These are phyloP conservation scores for Aspergillus baeticus DNA, from an alignment of 495 filamentous ascomycete species.

Conservation along the genomic window DNA sequence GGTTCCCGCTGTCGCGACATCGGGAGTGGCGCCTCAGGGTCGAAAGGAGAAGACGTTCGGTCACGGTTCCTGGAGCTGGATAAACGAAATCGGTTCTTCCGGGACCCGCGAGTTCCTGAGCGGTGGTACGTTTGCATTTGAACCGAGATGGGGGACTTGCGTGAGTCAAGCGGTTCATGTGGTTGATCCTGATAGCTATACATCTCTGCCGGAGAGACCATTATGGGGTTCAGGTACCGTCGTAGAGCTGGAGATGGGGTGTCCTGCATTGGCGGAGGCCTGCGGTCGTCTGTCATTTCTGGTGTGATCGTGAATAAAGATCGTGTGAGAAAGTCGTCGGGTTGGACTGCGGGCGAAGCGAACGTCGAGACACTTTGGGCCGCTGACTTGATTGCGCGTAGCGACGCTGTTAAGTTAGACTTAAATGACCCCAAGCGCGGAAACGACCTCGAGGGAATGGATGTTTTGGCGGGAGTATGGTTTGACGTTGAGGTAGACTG, in stretches of 20 bases:
- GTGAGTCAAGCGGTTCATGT: conserved; percentile 29
- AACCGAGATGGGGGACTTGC: conserved; percentile 69
- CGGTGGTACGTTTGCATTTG: conserved; percentile 80
- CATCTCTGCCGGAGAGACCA: conserved; percentile 64
- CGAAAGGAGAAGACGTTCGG: conserved; percentile 40
- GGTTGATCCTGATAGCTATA: conserved; percentile 53
- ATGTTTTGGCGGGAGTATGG: conserved; percentile 20
- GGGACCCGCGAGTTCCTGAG: conserved; percentile 32
- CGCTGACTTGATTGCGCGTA: conserved; percentile 81
- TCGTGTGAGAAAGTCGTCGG: conserved; percentile 87
- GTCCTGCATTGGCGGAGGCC: conserved; percentile 72
- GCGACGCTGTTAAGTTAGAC: conserved; percentile 91
- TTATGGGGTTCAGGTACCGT: conserved; percentile 87
- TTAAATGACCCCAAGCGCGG: conserved; percentile 64
- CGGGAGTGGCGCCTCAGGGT: conserved; percentile 40
- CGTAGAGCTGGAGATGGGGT: conserved; percentile 83
- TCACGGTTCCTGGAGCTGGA: conserved; percentile 27
- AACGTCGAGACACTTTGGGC: conserved; percentile 81
- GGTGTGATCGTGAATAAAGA: conserved; percentile 77
- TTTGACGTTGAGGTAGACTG: conserved; percentile 20
- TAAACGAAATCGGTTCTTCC: conserved; percentile 34
- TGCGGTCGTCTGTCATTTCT: conserved; percentile 83
- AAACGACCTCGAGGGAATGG: conserved; percentile 29
- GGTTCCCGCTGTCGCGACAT: conserved; percentile 79
- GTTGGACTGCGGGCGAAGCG: conserved; percentile 67